Conservation (phyloP, 306 rosid genomes). For the Begonia loranthoides region DNA sequence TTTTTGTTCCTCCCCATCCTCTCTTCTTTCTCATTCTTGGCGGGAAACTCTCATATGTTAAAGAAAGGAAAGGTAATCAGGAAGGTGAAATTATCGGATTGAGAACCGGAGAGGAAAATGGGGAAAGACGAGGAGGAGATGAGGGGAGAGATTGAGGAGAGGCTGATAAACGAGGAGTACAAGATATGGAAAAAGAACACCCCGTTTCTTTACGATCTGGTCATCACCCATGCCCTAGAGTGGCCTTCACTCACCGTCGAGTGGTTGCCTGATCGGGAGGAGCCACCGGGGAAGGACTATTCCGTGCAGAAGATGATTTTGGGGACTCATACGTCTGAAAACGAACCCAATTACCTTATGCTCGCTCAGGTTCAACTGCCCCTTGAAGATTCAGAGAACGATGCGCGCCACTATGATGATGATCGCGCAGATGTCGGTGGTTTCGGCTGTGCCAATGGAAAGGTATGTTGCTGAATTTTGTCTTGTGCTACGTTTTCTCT, state of each 20-base stretch:
- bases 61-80: neutral
- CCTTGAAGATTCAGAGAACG: slow-evolving; percentile 83
- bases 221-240: slow-evolving; percentile 91
- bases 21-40: neutral
- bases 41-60: neutral
- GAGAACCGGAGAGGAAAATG: slow-evolving; percentile 19
- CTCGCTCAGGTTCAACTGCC: slow-evolving; percentile 96
- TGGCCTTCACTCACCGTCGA: slow-evolving; percentile 99
- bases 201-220: slow-evolving; percentile 85
- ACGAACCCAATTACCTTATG: slow-evolving; percentile 94
- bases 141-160: slow-evolving; percentile 94
- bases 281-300: slow-evolving; percentile 91
- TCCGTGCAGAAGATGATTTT: slow-evolving; percentile 84
- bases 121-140: slow-evolving; percentile 94
- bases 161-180: slow-evolving; percentile 91
- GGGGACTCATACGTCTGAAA: slow-evolving; percentile 94
- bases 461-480: slow-evolving; percentile 23
- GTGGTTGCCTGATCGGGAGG: slow-evolving; percentile 86
- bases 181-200: slow-evolving; percentile 99
- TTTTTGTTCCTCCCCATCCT: neutral
- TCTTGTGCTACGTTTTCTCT: neutral
- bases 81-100: neutral
- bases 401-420: slow-evolving; percentile 86
- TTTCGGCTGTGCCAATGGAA: slow-evolving; percentile 82
- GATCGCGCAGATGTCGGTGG: slow-evolving; percentile 77